A percentile compares a stretch with the other conserved stretches of the same genome.
phyloP scores from a whole-genome alignment of 2,329 filamentous ascomycete species.

The Rutstroemia sydowiana region DNA sequence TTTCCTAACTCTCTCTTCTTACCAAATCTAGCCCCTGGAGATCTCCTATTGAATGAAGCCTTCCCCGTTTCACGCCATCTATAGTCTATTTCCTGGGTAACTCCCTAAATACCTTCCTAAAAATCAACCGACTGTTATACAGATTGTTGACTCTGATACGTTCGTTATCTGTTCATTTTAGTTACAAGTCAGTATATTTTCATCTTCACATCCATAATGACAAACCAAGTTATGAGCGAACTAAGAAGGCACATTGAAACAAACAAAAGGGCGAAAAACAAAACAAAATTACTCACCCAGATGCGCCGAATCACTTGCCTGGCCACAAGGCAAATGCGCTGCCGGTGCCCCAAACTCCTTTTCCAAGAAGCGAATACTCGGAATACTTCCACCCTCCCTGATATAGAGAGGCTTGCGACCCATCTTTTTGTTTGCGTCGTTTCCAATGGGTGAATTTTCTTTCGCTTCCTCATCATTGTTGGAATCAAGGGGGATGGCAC shows the following conservation, averaged over 20 bases:
- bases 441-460: not conserved
- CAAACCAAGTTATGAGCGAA: not conserved
- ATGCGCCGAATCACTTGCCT: conserved; percentile 90
- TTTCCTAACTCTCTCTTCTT: no score
- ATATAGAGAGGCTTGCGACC: conserved; percentile 75
- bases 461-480: not conserved
- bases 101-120: conserved; percentile 67
- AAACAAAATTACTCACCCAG: conserved; percentile 35
- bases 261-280: not conserved
- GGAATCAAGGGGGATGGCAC: not conserved
- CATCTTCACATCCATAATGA: not conserved
- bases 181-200: not conserved
- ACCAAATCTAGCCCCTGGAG: no score
- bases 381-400: conserved; percentile 90
- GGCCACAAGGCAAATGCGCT: conserved; percentile 87
- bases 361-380: conserved; percentile 86
- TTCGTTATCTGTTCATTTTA: conserved; percentile 65
- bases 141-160: conserved; percentile 81
- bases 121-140: conserved; percentile 86
- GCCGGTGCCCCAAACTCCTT: conserved; percentile 89
- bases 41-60: no score
- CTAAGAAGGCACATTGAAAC: not conserved
- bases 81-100: conserved; percentile 26
- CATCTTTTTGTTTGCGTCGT: conserved; percentile 3
- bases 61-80: not conserved